A percentile compares a stretch with the other conserved stretches of the same genome.
These are phyloP conservation scores for Pythium volutum DNA, from an alignment of 352 stramenopile species.

Conservation along the genomic window DNA sequence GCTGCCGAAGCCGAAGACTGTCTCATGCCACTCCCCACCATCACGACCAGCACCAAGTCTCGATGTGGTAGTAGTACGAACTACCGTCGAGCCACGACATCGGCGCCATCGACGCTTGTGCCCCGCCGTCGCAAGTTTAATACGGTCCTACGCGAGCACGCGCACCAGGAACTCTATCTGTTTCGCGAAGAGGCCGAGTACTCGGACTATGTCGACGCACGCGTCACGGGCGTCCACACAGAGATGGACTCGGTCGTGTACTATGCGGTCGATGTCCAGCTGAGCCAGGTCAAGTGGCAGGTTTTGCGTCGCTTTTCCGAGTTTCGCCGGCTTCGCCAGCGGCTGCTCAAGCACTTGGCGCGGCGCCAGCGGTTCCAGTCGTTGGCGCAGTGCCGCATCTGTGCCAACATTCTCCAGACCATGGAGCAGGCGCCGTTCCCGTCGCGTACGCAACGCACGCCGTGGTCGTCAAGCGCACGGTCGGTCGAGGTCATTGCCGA, in stretches of 20 bases:
- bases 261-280: slow-evolving; percentile 64
- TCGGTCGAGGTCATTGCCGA: slow-evolving; percentile 32
- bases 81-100: neutral
- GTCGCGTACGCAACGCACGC: slow-evolving; percentile 30
- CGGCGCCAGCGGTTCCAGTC: slow-evolving; percentile 27
- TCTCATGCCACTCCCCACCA: neutral
- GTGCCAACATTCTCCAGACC: slow-evolving; percentile 54
- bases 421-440: slow-evolving; percentile 51
- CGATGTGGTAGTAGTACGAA: neutral
- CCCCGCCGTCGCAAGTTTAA: slow-evolving; percentile 19
- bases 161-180: slow-evolving; percentile 39
- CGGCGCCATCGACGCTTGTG: too few relatives aligned
- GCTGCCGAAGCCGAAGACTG: neutral
- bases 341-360: slow-evolving; percentile 61
- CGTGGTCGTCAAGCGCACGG: neutral
- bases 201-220: slow-evolving; percentile 65
- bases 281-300: slow-evolving; percentile 62
- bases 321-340: slow-evolving; percentile 51
- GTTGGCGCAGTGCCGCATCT: slow-evolving; percentile 43
- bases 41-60: neutral
- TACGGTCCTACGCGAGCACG: slow-evolving; percentile 35
- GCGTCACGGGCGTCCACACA: slow-evolving; percentile 42
- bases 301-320: slow-evolving; percentile 70
- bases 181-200: slow-evolving; percentile 79
- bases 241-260: slow-evolving; percentile 58